phyloP scores from a whole-genome alignment of 345 rosid genomes.

The Populus nigra region DNA sequence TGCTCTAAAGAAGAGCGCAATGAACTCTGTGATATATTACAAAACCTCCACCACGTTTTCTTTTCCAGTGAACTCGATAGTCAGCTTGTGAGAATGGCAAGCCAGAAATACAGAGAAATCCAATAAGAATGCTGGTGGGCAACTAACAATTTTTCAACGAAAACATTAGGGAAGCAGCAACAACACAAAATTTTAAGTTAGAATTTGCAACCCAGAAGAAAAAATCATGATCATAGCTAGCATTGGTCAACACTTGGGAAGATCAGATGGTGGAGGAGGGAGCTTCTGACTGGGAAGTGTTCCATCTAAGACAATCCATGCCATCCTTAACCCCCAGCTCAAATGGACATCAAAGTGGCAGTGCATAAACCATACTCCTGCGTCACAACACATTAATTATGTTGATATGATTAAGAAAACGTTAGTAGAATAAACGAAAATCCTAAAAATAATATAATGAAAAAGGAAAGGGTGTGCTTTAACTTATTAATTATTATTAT shows the following conservation, averaged over 20 bases:
- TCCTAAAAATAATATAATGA: no score
- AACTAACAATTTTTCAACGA: not conserved
- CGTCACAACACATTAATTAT: not conserved
- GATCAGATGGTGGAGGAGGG: constrained; percentile 12
- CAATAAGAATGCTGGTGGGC: not conserved
- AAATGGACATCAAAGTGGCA: constrained; percentile 14
- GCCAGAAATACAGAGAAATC: not conserved
- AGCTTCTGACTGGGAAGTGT: constrained; percentile 19
- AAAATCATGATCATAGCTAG: not conserved
- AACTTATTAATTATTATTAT: no score
- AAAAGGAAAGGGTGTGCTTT: not conserved
- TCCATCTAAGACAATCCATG: constrained; percentile 11
- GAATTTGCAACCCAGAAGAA: not conserved
- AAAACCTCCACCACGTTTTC: not conserved
- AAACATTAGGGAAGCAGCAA: not conserved
- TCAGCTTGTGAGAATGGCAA: not conserved
- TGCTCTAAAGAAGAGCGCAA: not conserved
- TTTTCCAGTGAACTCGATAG: not conserved
- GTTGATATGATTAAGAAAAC: no score
- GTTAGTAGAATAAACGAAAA: no score
- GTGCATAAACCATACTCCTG: constrained; percentile 23
- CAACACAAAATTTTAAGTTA: not conserved
- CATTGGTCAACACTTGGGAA: constrained; percentile 17
- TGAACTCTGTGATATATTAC: not conserved
- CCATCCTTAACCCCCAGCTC: constrained; percentile 14